These are phyloP conservation scores for Mucor racemosus DNA, from an alignment of 371 early-diverging fungal genomes.

Conservation along the genomic window DNA sequence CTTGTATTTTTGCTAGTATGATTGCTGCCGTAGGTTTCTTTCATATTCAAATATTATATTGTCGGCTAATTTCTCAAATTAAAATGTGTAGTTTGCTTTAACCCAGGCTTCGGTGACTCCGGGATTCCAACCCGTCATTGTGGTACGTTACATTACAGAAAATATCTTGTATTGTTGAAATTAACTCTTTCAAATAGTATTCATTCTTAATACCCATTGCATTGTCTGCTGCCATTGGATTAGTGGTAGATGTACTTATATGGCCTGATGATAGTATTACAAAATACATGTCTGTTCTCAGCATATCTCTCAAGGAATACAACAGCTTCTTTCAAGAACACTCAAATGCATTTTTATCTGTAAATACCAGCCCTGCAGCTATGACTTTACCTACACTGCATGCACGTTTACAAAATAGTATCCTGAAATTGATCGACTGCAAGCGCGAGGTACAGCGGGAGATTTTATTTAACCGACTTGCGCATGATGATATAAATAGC, in stretches of 20 bases:
- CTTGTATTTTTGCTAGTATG: conserved; percentile 44
- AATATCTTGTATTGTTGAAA: neutral
- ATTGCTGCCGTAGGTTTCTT: conserved; percentile 31
- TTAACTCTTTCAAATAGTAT: conserved; percentile 30
- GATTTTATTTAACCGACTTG: conserved; percentile 33
- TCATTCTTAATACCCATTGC: conserved; percentile 44
- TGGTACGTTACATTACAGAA: conserved; percentile 24
- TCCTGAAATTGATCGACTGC: conserved; percentile 41
- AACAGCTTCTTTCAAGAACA: conserved; percentile 43
- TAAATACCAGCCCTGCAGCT: neutral
- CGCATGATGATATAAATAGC: conserved; percentile 34
- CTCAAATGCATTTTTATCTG: conserved; percentile 33
- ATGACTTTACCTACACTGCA: conserved; percentile 37
- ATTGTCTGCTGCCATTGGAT: conserved; percentile 30
- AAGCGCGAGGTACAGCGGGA: conserved; percentile 53
- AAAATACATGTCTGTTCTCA: conserved; percentile 39
- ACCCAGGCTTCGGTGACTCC: conserved; percentile 36
- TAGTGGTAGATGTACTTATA: conserved; percentile 38
- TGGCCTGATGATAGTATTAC: conserved; percentile 54
- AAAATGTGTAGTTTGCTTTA: conserved; percentile 32
- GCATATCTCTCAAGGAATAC: conserved; percentile 29
- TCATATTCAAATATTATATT: neutral
- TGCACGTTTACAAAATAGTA: conserved; percentile 32
- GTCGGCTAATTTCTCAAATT: no score
- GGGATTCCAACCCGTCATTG: conserved; percentile 30